Evolutionary conservation across 1,284 basidiomycete genomes (phyloP), one percentile per base, ranked within the genome.

Genomic region (Marasmius fiardii): DNA sequence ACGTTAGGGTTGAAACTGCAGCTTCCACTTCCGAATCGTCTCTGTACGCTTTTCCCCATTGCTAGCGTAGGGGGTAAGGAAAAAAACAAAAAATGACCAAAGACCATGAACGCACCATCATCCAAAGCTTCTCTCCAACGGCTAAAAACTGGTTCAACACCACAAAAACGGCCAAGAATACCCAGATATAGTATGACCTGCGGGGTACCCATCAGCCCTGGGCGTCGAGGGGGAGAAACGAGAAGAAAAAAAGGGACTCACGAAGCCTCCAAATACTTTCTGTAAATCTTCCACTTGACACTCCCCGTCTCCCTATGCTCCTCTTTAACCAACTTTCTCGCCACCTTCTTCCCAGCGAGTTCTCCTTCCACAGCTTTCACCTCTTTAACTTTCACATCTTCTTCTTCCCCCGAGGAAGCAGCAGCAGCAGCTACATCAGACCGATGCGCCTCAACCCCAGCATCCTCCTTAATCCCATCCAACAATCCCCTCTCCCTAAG

Each of bases 281-380:
- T 84, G 67, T 94, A 94, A 44, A 92, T 86, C 1, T 70, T 67
- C 86, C 87, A 90, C 65, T 92, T 90, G 34, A 94, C 91, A 51
- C 82, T 80, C 2, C 91, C 91, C 1, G 79, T 76, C 43, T 88
- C 85, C 20, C 91, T 74, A 61, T 86, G 84, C 65, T 90, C 88
- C 52, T 86, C 86, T 57, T 85, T 80, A 10, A 90, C 70, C 6
- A 90, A 72, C 63, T 86, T 87, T 54, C 83, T 72, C 0, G 86
- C 79, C 62, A 83, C 82, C 69, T 83, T 84, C n/a, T 51, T 58
- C 49, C 68, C 70, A 6, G 62, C 65, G 5, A 59, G 63, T 1
- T 23, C 57, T 45, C 65, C 65, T 51, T 62, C 67, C 62, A 74
- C 51, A 39, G 49, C 52, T n/a, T 52, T 54, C 43, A 49, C 23